A percentile compares a stretch with the other conserved stretches of the same genome.
Evolutionary conservation across 495 filamentous ascomycete genomes (phyloP).

Genomic region (Friedmanniomyces endolithicus): DNA sequence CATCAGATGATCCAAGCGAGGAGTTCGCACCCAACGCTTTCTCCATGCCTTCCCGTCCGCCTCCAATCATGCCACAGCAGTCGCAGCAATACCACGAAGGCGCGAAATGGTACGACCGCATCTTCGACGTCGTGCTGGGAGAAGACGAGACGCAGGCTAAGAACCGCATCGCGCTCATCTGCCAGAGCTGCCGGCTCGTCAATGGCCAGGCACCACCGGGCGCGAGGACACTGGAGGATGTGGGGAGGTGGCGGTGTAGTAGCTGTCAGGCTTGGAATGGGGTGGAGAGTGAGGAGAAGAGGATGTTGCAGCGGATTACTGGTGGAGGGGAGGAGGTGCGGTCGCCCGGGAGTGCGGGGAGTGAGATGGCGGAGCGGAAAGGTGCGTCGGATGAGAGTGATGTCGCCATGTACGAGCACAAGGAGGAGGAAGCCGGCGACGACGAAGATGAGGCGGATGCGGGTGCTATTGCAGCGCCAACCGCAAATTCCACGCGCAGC

Average conservation of each 20-base stretch:
- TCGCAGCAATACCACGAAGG: constrained; percentile 36
- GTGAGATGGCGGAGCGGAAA: not conserved
- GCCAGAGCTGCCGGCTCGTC: constrained; percentile 67
- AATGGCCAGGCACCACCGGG: constrained; percentile 95
- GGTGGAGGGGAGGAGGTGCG: not conserved
- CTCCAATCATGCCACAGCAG: not conserved
- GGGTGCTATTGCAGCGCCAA: not conserved
- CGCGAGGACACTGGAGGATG: constrained; percentile 57
- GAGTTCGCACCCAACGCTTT: constrained; percentile 54
- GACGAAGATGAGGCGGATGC: not conserved
- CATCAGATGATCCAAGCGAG: constrained; percentile 16
- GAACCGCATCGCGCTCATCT: constrained; percentile 85
- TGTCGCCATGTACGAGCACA: not conserved
- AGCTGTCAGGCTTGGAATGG: constrained; percentile 79
- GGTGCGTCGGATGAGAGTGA: not conserved
- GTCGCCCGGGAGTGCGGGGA: not conserved
- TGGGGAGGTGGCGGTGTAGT: constrained; percentile 83
- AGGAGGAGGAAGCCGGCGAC: constrained; percentile 7
- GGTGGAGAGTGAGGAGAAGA: constrained; percentile 57
- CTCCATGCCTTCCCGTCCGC: constrained; percentile 4
- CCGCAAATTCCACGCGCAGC: constrained; percentile 13
- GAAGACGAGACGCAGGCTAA: constrained; percentile 90
- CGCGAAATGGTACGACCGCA: constrained; percentile 82
- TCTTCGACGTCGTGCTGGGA: constrained; percentile 81
- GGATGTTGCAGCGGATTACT: constrained; percentile 30